Conservation (phyloP, 2,329 filamentous ascomycete species). For the Phaeosphaeria sp. region DNA sequence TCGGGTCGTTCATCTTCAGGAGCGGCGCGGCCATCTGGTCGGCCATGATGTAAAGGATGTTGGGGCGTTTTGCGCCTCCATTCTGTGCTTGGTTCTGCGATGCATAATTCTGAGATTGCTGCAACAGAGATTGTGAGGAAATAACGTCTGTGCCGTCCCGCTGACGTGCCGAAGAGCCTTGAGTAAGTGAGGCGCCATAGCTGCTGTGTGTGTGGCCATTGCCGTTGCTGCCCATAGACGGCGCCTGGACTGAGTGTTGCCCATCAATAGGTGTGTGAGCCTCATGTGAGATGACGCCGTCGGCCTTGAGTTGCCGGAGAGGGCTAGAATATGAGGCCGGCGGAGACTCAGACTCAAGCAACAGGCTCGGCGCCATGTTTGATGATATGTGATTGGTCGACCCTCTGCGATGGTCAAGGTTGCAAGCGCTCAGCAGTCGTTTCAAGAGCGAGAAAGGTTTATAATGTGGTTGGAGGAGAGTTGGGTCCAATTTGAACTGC, state of each 20-base stretch:
- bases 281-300: slow-evolving; percentile 30
- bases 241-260: slow-evolving; percentile 17
- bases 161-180: slow-evolving; percentile 17
- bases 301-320: slow-evolving; percentile 24
- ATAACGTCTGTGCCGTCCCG: slow-evolving; percentile 29
- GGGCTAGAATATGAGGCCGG: slow-evolving; percentile 18
- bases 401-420: neutral
- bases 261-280: slow-evolving; percentile 26
- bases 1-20: slow-evolving; percentile 88
- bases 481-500: neutral
- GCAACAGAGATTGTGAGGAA: slow-evolving; percentile 34
- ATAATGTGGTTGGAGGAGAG: neutral
- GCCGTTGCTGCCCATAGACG: slow-evolving; percentile 12
- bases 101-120: slow-evolving; percentile 33
- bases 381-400: neutral
- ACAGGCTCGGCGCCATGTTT: slow-evolving; percentile 41
- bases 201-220: slow-evolving; percentile 21
- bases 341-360: slow-evolving; percentile 34
- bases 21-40: slow-evolving; percentile 92
- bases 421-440: slow-evolving; percentile 9
- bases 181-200: slow-evolving; percentile 16
- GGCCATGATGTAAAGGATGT: slow-evolving; percentile 94
- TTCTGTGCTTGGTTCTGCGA: slow-evolving; percentile 17
- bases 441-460: neutral
- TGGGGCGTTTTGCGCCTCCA: slow-evolving; percentile 60